Evolutionary conservation across 306 rosid species (phyloP).

Genomic region (Begonia peltatifolia): DNA sequence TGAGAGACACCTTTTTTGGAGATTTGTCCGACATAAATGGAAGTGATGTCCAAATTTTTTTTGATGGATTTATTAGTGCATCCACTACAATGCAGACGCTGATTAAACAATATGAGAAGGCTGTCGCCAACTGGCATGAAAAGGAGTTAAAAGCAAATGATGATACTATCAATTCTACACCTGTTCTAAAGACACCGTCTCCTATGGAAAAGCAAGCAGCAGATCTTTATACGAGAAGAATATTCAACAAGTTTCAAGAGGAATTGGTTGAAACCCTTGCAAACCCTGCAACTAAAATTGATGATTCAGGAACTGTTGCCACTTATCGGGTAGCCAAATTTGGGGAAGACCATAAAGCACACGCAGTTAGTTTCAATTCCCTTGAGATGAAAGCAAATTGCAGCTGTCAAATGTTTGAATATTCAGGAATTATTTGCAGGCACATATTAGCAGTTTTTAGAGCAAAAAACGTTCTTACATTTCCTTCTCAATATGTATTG

Average conservation of each 20-base stretch:
- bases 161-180: conserved; percentile 45
- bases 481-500: conserved; percentile 71
- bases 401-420: conserved; percentile 85
- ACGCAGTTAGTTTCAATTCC: conserved; percentile 49
- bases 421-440: conserved; percentile 75
- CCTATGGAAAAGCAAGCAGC: conserved; percentile 96
- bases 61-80: conserved; percentile 63
- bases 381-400: conserved; percentile 68
- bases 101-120: conserved; percentile 71
- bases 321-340: conserved; percentile 83
- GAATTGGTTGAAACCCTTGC: conserved; percentile 89
- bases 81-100: conserved; percentile 61
- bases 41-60: conserved; percentile 33
- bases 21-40: conserved; percentile 43
- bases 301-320: conserved; percentile 55
- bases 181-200: conserved; percentile 67
- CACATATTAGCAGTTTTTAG: conserved; percentile 74
- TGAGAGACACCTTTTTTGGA: conserved; percentile 65
- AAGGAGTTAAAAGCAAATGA: conserved; percentile 71
- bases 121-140: conserved; percentile 62
- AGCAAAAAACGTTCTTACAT: conserved; percentile 70
- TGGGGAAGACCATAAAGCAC: conserved; percentile 62
- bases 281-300: conserved; percentile 67
- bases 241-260: conserved; percentile 76
- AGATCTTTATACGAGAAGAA: conserved; percentile 52